Base-by-base conservation (phyloP, 192 early-diverging fungal species). In the Gamsiella multidivaricata region DNA sequence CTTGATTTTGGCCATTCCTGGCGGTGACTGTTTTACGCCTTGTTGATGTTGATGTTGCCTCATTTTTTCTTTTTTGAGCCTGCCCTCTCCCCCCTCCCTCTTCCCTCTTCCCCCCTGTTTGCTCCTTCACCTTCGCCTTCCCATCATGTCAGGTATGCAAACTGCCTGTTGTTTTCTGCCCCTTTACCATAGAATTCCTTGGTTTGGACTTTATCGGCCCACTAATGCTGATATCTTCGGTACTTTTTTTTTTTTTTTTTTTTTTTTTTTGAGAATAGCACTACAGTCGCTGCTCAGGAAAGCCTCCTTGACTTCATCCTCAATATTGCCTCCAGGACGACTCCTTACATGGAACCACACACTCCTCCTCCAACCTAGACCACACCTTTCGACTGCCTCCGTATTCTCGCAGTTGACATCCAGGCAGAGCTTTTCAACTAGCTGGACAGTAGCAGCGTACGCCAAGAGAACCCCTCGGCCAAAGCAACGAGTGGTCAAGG, bases 381-480 rank as follows among this genome's bases (percentile, higher is more conserved):
- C 41, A 43, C 2, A 32, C 33, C 26, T 3, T 34, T 18, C 39
- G 23, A 17, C 11, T 18, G 41, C 36, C 0, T 17, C 20, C 8
- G 26, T n/a, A 12, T 4, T 18, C 36, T 31, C 49, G 2, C 37
- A 54, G 1, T 17, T 59, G 23, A 25, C 22, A 32, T 26, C 36
- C 26, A 34, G 18, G 10, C 46, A 25, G 10, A 41, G 41, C 39
- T 66, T 59, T 45, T 76, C 64, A 14, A 66, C 72, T 9, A 76
- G 64, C 31, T 47, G 41, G 14, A 37, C 32, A 26, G 33, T 51
- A 3, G 28, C 52, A 5, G 23, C 56, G 11, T 66, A 61, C 46
- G 54, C 71, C 22, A 76, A 76, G 18, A 12, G 72, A 43, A 57
- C 72, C 3, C 72, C 72, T 14, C 47, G 72, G 37, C 72, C 72